Conservation (phyloP, 805 yeast genomes). For the Candida maesae region DNA sequence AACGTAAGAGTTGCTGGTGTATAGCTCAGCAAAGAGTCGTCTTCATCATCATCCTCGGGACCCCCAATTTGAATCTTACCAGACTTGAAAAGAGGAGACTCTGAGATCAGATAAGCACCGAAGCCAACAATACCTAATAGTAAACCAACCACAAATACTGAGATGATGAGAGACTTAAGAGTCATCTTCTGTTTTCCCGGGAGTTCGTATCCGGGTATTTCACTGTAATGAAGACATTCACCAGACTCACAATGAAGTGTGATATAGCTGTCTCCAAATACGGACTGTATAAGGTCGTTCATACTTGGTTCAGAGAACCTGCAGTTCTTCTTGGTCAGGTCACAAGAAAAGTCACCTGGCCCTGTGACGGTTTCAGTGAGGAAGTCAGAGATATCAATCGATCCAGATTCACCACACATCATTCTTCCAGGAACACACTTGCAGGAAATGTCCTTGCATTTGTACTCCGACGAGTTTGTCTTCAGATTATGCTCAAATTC, state of each 20-base stretch:
- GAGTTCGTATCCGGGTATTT: conserved; percentile 81
- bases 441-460: conserved; percentile 77
- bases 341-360: conserved; percentile 90
- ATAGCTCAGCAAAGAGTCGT: conserved; percentile 45
- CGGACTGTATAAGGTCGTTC: conserved; percentile 85
- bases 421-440: conserved; percentile 87
- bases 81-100: conserved; percentile 56
- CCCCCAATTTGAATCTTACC: conserved; percentile 26
- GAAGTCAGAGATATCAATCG: conserved; percentile 92
- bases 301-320: conserved; percentile 90
- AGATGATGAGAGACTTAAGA: conserved; percentile 42
- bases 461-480: conserved; percentile 67
- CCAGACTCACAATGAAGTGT: conserved; percentile 78
- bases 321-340: conserved; percentile 57
- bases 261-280: conserved; percentile 93
- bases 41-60: conserved; percentile 33
- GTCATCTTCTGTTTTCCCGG: conserved; percentile 50
- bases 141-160: conserved; percentile 38
- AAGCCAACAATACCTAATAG: conserved; percentile 37
- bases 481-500: conserved; percentile 58
- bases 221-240: conserved; percentile 89
- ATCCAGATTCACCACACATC: conserved; percentile 92
- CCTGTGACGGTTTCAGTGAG: conserved; percentile 85
- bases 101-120: conserved; percentile 45
- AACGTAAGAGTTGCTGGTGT: conserved; percentile 74